phyloP scores from a whole-genome alignment of 1,139 yeast species.

The Candida tropicalis region DNA sequence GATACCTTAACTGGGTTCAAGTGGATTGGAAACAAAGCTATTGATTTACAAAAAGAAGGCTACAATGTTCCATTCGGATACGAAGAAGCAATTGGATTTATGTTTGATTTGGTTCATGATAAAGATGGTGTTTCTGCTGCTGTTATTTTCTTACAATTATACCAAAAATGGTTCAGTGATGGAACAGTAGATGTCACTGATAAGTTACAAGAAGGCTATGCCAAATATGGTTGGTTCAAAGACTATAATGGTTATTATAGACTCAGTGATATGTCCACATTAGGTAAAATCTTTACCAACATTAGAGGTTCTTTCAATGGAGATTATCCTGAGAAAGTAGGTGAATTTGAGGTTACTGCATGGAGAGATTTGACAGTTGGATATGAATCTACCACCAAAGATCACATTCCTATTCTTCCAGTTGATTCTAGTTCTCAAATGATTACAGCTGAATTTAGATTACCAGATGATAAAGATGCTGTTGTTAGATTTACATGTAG shows the following conservation, averaged over 20 bases:
- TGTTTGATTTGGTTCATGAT: conserved; percentile 86
- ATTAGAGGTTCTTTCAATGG: conserved; percentile 47
- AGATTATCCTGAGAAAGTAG: conserved; percentile 47
- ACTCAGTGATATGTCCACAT: conserved; percentile 57
- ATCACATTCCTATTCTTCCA: conserved; percentile 66
- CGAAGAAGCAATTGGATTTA: conserved; percentile 96
- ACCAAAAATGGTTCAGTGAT: conserved; percentile 47
- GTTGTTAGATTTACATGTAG: conserved; percentile 77
- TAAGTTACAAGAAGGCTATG: conserved; percentile 60
- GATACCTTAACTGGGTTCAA: conserved; percentile 96
- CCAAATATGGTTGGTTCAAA: conserved; percentile 75
- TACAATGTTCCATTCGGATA: conserved; percentile 81
- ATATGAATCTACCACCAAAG: conserved; percentile 67
- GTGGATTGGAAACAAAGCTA: conserved; percentile 94
- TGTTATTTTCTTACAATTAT: conserved; percentile 74
- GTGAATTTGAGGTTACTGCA: conserved; percentile 51
- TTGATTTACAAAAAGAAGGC: conserved; percentile 67
- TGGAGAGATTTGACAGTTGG: conserved; percentile 91
- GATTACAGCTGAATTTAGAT: conserved; percentile 65
- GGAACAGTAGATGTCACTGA: conserved; percentile 41
- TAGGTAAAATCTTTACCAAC: conserved; percentile 51
- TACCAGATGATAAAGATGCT: conserved; percentile 25
- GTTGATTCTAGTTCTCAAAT: conserved; percentile 75
- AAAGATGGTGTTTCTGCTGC: conserved; percentile 93
- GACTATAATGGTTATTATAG: conserved; percentile 87